Percentiles rank a stretch among this genome's conserved stretches.
Conservation (phyloP, 1,284 basidiomycete species). For the Fomitopsis pinicola region DNA sequence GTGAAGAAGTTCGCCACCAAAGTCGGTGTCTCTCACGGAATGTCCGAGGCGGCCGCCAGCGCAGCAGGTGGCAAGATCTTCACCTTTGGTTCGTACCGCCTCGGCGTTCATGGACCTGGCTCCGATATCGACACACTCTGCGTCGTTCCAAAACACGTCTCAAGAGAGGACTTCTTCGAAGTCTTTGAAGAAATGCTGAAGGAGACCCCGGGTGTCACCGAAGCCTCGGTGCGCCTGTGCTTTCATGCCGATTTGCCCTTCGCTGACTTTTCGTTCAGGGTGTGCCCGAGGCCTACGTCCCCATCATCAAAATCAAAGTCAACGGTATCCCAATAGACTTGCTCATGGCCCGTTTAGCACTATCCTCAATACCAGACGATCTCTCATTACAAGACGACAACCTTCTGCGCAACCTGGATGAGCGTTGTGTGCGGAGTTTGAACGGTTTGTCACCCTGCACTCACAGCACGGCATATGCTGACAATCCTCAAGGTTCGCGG, state of each 20-base stretch:
- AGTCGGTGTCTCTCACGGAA: constrained; percentile 74
- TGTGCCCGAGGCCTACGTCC: constrained; percentile 95
- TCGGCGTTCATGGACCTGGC: constrained; percentile 96
- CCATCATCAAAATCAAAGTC: constrained; percentile 91
- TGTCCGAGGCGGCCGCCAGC: constrained; percentile 83
- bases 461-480: constrained; percentile 2
- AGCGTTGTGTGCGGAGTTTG: constrained; percentile 91
- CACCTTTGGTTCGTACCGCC: constrained; percentile 94
- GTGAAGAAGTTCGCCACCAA: constrained; percentile 94
- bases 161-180: constrained; percentile 93
- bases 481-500: constrained; percentile 65
- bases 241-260: background rate
- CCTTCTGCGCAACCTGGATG: constrained; percentile 89
- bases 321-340: constrained; percentile 94
- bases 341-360: constrained; percentile 82
- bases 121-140: constrained; percentile 99
- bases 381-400: constrained; percentile 90
- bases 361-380: constrained; percentile 88
- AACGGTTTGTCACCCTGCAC: constrained; percentile 52
- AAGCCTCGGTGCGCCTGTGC: constrained; percentile 67
- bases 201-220: constrained; percentile 81
- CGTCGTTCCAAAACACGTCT: constrained; percentile 95
- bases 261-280: constrained; percentile 48
- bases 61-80: constrained; percentile 97
- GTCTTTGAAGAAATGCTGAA: constrained; percentile 89